Conservation (phyloP, 148 eudicot genomes). For the Pharnaceum exiguum region DNA sequence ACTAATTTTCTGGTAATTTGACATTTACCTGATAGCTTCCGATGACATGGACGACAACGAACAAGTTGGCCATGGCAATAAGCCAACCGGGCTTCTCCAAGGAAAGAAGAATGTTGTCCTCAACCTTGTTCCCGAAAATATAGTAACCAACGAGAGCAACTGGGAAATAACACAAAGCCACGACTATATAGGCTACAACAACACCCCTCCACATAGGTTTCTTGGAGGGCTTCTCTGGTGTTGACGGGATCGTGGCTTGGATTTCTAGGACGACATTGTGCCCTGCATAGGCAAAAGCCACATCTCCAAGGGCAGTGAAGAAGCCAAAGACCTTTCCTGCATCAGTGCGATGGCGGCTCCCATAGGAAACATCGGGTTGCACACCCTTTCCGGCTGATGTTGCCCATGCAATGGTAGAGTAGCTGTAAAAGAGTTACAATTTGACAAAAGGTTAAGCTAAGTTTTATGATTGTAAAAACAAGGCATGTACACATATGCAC, state of each 20-base stretch:
- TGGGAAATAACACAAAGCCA: conserved; percentile 33
- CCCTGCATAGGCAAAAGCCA: conserved; percentile 36
- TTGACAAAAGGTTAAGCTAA: neutral
- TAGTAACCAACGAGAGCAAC: conserved; percentile 28
- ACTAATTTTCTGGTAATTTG: neutral
- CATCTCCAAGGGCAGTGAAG: conserved; percentile 28
- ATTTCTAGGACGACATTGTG: conserved; percentile 34
- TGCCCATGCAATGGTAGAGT: conserved; percentile 33
- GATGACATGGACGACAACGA: conserved; percentile 34
- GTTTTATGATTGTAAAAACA: neutral
- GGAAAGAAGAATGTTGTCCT: conserved; percentile 21
- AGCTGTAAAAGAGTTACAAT: conserved; percentile 8
- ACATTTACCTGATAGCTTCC: conserved; percentile 33
- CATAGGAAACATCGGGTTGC: conserved; percentile 22
- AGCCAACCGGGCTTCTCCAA: conserved; percentile 28
- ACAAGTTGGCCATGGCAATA: conserved; percentile 27
- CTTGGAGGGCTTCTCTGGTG: conserved; percentile 34
- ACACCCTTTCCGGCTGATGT: conserved; percentile 27
- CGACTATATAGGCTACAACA: conserved; percentile 29
- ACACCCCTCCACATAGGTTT: conserved; percentile 36
- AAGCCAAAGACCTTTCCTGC: conserved; percentile 24
- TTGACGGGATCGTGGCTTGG: conserved; percentile 33
- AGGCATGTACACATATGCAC: neutral
- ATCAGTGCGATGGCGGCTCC: neutral
- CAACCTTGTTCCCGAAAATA: conserved; percentile 19